These are phyloP conservation scores for Boletus tomentosulus DNA, from an alignment of 768 basidiomycete species.

Conservation along the genomic window DNA sequence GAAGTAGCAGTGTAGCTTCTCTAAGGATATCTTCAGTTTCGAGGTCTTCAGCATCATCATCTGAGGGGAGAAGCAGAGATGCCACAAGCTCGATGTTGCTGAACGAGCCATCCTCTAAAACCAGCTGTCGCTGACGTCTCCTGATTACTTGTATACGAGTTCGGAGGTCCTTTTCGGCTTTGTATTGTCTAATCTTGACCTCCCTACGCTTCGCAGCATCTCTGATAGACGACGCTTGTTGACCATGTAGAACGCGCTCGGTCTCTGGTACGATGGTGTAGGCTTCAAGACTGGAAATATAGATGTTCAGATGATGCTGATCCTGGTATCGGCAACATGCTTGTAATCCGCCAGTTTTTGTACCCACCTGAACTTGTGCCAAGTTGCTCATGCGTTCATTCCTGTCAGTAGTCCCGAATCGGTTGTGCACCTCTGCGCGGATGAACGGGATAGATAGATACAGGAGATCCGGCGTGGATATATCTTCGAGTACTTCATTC, in stretches of 20 bases:
- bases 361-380: slow-evolving; percentile 53
- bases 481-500: slow-evolving; percentile 80
- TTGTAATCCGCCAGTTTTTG: slow-evolving; percentile 3
- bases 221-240: slow-evolving; percentile 42
- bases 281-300: slow-evolving; percentile 48
- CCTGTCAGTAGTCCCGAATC: slow-evolving; percentile 51
- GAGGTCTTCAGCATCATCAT: slow-evolving; percentile 45
- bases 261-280: slow-evolving; percentile 64
- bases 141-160: slow-evolving; percentile 59
- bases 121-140: slow-evolving; percentile 46
- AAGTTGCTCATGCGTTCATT: slow-evolving; percentile 57
- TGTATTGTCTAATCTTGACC: slow-evolving; percentile 87
- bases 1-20: slow-evolving; percentile 62
- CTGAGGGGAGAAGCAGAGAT: slow-evolving; percentile 49
- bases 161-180: slow-evolving; percentile 78
- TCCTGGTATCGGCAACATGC: slow-evolving; percentile 2
- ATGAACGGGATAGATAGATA: slow-evolving; percentile 75
- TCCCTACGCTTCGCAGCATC: slow-evolving; percentile 77
- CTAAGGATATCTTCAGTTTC: slow-evolving; percentile 65
- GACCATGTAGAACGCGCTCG: slow-evolving; percentile 54
- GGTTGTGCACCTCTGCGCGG: slow-evolving; percentile 59
- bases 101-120: slow-evolving; percentile 30
- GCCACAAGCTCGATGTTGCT: slow-evolving; percentile 62
- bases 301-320: slow-evolving; percentile 48
- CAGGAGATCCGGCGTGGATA: slow-evolving; percentile 69